Evolutionary conservation across 805 yeast genomes (phyloP).

Genomic region (Teunomyces lycoperdinae): DNA sequence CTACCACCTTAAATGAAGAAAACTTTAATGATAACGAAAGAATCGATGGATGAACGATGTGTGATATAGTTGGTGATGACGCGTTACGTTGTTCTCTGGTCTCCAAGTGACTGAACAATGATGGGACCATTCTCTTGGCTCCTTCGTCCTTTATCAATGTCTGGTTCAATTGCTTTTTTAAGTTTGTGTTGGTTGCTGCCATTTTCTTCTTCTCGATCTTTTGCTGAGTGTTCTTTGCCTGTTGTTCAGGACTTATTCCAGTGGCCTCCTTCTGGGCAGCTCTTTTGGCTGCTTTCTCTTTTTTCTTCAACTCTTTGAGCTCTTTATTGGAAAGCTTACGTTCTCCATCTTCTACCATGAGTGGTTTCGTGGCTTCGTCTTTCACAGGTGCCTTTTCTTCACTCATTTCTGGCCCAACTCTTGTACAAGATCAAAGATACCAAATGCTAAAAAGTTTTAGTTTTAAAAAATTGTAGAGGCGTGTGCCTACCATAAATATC

Average conservation of each 20-base stretch:
- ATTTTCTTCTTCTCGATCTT: constrained; percentile 42
- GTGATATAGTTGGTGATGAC: constrained; percentile 53
- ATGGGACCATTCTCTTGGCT: constrained; percentile 48
- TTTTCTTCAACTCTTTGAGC: constrained; percentile 80
- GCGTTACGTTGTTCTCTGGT: constrained; percentile 71
- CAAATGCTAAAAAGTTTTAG: not conserved
- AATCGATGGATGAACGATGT: constrained; percentile 84
- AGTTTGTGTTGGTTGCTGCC: constrained; percentile 46
- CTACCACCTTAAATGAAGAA: constrained; percentile 83
- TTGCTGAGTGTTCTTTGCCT: constrained; percentile 40
- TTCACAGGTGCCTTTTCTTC: constrained; percentile 1
- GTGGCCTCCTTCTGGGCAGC: constrained; percentile 79
- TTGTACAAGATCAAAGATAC: not conserved
- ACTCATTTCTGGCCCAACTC: not conserved
- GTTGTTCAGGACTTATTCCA: constrained; percentile 50
- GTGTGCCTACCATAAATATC: not conserved
- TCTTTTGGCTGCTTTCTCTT: constrained; percentile 88
- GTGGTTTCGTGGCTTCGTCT: constrained; percentile 2
- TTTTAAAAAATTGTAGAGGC: not conserved
- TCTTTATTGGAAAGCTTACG: constrained; percentile 64
- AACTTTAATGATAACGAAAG: constrained; percentile 74
- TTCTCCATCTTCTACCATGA: constrained; percentile 8
- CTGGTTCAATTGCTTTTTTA: constrained; percentile 54
- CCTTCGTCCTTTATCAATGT: constrained; percentile 43
- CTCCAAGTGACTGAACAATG: constrained; percentile 75